These are phyloP conservation scores for Aspergillus puulaauensis DNA, from an alignment of 2,329 filamentous ascomycete species.

Conservation along the genomic window DNA sequence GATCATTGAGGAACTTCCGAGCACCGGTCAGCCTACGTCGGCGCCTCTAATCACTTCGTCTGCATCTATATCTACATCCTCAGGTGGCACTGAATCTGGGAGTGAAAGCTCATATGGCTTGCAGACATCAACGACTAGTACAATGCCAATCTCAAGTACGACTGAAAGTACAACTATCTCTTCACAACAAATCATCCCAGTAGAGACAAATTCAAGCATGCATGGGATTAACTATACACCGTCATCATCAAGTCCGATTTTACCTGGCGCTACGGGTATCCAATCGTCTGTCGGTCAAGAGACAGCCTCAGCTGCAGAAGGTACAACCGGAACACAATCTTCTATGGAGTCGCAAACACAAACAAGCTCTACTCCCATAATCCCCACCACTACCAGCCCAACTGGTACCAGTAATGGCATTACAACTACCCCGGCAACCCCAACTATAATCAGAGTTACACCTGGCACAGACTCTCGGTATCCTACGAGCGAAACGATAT, in stretches of 20 bases:
- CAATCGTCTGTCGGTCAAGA: neutral
- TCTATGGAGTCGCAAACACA: too few species aligned
- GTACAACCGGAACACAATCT: too few species aligned
- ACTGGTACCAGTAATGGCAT: neutral
- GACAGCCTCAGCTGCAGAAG: neutral
- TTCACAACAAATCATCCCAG: neutral
- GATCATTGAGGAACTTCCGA: neutral
- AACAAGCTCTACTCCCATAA: too few species aligned
- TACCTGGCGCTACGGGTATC: neutral
- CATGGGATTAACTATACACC: neutral
- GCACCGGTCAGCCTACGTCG: neutral
- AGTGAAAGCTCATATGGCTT: neutral
- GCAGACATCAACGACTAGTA: neutral
- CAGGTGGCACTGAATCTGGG: neutral
- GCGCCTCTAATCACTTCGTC: neutral
- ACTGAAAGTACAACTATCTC: neutral
- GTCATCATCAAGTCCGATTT: neutral
- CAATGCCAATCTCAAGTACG: neutral
- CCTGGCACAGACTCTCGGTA: neutral
- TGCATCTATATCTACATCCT: neutral
- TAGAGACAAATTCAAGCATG: neutral
- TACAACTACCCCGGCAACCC: neutral
- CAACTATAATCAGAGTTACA: slow-evolving; percentile 8
- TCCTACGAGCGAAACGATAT: neutral
- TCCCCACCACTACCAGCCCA: too few species aligned